phyloP scores from a whole-genome alignment of 805 yeast genomes.

The Myxozyma monticola region DNA sequence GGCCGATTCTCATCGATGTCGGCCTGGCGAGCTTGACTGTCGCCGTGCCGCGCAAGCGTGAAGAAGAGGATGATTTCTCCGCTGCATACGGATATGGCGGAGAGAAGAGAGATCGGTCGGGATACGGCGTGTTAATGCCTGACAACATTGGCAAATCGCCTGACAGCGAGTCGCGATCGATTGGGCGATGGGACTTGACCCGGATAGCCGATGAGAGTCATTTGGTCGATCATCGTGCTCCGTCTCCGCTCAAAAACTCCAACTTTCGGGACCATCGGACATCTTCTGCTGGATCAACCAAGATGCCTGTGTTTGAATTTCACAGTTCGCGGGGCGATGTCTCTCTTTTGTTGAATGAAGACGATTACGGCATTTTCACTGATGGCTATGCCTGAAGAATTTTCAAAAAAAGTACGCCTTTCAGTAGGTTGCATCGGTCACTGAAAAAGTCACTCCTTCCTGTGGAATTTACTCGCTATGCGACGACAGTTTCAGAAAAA shows the following conservation, averaged over 20 bases:
- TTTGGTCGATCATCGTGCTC: too few species aligned
- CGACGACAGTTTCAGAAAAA: too few species aligned
- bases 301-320: not conserved
- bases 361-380: too few species aligned
- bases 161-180: not conserved
- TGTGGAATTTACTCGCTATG: too few species aligned
- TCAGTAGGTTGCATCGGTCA: too few species aligned
- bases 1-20: conserved; percentile 38
- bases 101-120: conserved; percentile 22
- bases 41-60: conserved; percentile 28
- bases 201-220: conserved; percentile 21
- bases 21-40: conserved; percentile 35
- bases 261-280: too few species aligned
- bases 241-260: too few species aligned
- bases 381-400: too few species aligned
- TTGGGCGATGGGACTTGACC: conserved; percentile 22
- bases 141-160: not conserved
- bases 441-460: too few species aligned
- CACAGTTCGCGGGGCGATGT: not conserved
- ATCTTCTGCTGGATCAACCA: too few species aligned
- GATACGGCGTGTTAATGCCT: conserved; percentile 15
- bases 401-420: too few species aligned
- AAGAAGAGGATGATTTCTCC: conserved; percentile 8
- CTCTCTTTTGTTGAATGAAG: not conserved
- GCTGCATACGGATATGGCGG: conserved; percentile 25